Percentiles rank a stretch among this genome's conserved stretches.
Evolutionary conservation across 495 filamentous ascomycete genomes (phyloP).

Genomic region (Endocarpon pusillum): DNA sequence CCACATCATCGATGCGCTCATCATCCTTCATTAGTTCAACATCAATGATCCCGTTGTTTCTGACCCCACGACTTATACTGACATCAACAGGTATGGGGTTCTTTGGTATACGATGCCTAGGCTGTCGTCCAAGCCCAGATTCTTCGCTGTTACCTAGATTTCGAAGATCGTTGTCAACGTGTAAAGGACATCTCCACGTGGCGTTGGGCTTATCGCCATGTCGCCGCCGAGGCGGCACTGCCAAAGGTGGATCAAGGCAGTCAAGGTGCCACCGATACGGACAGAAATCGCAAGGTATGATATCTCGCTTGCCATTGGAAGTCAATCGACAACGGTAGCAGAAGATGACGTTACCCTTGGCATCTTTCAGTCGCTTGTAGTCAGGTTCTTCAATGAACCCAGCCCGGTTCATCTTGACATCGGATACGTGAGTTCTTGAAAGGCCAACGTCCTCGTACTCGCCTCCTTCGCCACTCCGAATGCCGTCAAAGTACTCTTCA

Average conservation of each 20-base stretch:
- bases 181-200: conserved; percentile 80
- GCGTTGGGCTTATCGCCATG: conserved; percentile 28
- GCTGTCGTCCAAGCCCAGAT: conserved; percentile 29
- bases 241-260: conserved; percentile 71
- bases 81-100: conserved; percentile 28
- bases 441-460: conserved; percentile 50
- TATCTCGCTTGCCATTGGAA: conserved; percentile 36
- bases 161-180: conserved; percentile 46
- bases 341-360: conserved; percentile 48
- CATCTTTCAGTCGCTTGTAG: conserved; percentile 44
- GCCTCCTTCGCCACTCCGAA: conserved; percentile 54
- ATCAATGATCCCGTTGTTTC: conserved; percentile 67
- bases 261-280: conserved; percentile 74
- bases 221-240: conserved; percentile 45
- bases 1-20: conserved; percentile 33
- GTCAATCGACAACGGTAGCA: conserved; percentile 50
- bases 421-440: conserved; percentile 8
- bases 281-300: conserved; percentile 73
- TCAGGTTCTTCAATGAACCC: conserved; percentile 49
- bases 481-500: conserved; percentile 55
- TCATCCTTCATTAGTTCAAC: conserved; percentile 44
- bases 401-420: conserved; percentile 28
- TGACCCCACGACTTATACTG: conserved; percentile 36
- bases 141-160: conserved; percentile 22
- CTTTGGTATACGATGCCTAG: conserved; percentile 37